Evolutionary conservation across 805 yeast genomes (phyloP), one percentile per base, ranked within the genome.

Genomic region (Teunomyces gatunensis): DNA sequence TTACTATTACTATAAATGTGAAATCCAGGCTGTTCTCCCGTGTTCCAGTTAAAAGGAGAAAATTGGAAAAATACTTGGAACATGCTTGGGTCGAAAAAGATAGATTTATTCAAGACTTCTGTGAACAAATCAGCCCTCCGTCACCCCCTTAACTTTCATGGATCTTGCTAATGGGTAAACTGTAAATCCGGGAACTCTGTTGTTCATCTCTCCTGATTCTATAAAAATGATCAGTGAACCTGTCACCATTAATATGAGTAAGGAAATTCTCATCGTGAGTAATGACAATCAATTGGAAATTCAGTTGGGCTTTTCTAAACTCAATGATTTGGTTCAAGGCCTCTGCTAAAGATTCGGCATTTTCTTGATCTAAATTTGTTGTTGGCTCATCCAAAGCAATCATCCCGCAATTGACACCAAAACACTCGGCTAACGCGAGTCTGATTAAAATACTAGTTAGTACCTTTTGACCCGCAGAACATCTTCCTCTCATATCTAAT

Each of bases 351-450:
- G 96, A 82, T 56, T 86, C 95, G 45, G 91, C 83, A 59, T 94
- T 94, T 49, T 87, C 96, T 43, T 79, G 81, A 66, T 94, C 99
- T 48, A 94, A 73, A 59, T 94, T 94, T 0, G 99, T 94, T 0
- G 99, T 94, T 6, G 99, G 99, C 68, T 94, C 99, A 67, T 94
- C 99, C 34, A 94, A 74, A 0, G 98, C 96, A 56, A 94, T 89
- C 67, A 94, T 87, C 43, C 99, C 99, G 71, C 97, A 92, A 60
- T 87, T 89, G 1, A 84, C 77, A 6, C 99, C 98, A 71, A 94
- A 92, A 59, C 97, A 89, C 65, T 94, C 98, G 1, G 98, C 94
- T 42, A 94, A 71, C 0, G 97, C 97, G 47, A 94, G 69, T 47
- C 99, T 75, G 47, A 94, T 92, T 28, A 94, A 83, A 42, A 94